These are phyloP conservation scores for Gigaspora rosea DNA, from an alignment of 192 early-diverging fungal genomes.

Conservation along the genomic window DNA sequence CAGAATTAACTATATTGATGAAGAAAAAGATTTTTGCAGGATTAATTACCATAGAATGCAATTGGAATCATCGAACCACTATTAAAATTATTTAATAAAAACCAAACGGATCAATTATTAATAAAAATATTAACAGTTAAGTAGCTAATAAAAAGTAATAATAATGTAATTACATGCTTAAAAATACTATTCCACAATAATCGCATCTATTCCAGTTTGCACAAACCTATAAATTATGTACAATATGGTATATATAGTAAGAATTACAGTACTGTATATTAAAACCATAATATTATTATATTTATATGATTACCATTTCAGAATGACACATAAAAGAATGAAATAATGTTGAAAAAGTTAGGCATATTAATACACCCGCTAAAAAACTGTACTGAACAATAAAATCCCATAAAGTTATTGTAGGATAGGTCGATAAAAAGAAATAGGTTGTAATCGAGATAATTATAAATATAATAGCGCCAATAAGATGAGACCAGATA, in stretches of 20 bases:
- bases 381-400: slow-evolving; percentile 74
- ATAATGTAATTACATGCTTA: slow-evolving; percentile 63
- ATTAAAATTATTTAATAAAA: background rate
- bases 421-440: slow-evolving; percentile 40
- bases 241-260: background rate
- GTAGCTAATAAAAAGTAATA: slow-evolving; percentile 30
- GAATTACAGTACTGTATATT: background rate
- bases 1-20: no score
- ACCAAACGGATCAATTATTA: background rate
- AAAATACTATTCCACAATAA: slow-evolving; percentile 84
- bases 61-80: slow-evolving; percentile 8
- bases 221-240: slow-evolving; percentile 3
- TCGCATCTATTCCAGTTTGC: slow-evolving; percentile 83
- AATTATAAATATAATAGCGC: slow-evolving; percentile 60
- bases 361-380: slow-evolving; percentile 67
- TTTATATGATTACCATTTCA: slow-evolving; percentile 43
- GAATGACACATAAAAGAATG: slow-evolving; percentile 88
- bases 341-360: slow-evolving; percentile 76
- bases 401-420: slow-evolving; percentile 62
- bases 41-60: slow-evolving; percentile 18
- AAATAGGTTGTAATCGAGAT: slow-evolving; percentile 51
- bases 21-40: background rate
- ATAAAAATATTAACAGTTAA: background rate
- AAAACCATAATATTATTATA: background rate
- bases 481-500: slow-evolving; percentile 83